These are phyloP conservation scores for Epichloe scottii DNA, from an alignment of 2,329 filamentous ascomycete genomes.

Conservation along the genomic window DNA sequence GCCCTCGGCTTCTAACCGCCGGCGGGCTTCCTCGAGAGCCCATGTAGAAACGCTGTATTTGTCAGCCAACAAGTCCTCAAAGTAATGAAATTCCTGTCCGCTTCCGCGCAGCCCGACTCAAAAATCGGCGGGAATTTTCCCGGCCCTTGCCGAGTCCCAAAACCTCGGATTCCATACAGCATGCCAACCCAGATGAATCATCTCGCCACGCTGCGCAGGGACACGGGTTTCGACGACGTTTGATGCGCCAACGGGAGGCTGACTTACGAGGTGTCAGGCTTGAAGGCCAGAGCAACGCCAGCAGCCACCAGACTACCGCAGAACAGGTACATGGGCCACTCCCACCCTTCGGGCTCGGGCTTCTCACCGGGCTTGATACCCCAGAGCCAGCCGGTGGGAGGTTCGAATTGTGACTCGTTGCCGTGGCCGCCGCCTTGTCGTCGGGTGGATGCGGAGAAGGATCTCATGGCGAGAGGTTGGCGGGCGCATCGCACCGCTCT, in stretches of 20 bases:
- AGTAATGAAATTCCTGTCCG: background rate
- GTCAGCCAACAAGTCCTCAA: background rate
- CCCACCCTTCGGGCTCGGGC: conserved; percentile 93
- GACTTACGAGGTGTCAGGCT: conserved; percentile 96
- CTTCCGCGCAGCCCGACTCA: background rate
- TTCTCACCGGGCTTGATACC: conserved; percentile 93
- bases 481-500: conserved; percentile 25
- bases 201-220: background rate
- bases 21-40: conserved; percentile 92
- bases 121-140: background rate
- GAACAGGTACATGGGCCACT: conserved; percentile 72
- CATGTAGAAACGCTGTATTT: conserved; percentile 84
- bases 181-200: too few species aligned
- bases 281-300: conserved; percentile 78
- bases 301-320: conserved; percentile 66
- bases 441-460: conserved; percentile 33
- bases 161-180: fast-evolving
- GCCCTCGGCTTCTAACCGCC: conserved; percentile 90
- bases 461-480: conserved; percentile 21
- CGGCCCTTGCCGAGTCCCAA: background rate
- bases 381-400: conserved; percentile 84
- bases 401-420: conserved; percentile 71
- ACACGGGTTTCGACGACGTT: background rate
- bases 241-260: background rate
- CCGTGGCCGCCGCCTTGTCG: conserved; percentile 27